Evolutionary conservation across 2,329 filamentous ascomycete species (phyloP).

Genomic region (Elsinoe fawcettii): DNA sequence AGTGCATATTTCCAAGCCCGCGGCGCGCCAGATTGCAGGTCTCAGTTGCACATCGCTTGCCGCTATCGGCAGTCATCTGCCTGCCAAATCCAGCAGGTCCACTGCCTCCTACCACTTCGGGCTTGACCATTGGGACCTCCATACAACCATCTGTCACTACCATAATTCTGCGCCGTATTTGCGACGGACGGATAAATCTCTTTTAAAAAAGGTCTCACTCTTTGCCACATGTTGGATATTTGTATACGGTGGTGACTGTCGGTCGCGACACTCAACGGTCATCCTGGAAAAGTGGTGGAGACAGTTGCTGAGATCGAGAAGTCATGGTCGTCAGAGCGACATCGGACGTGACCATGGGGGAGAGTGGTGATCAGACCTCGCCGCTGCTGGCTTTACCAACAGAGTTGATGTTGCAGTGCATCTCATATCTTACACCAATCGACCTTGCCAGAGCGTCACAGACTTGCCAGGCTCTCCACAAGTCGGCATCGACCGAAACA

Average conservation of each 20-base stretch:
- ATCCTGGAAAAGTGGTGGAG: not conserved
- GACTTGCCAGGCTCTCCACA: slow-evolving; percentile 54
- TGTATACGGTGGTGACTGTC: not conserved
- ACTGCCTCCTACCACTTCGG: slow-evolving; percentile 1
- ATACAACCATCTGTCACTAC: slow-evolving; percentile 1
- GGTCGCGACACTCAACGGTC: not conserved
- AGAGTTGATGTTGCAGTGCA: slow-evolving; percentile 67
- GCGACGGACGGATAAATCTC: not conserved
- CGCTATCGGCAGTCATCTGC: slow-evolving; percentile 9
- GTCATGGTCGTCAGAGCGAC: slow-evolving; percentile 2
- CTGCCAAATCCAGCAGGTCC: slow-evolving; percentile 4
- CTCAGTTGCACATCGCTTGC: not conserved
- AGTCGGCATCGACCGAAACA: slow-evolving; percentile 56
- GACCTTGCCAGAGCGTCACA: slow-evolving; percentile 55
- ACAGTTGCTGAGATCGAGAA: not conserved
- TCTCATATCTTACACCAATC: slow-evolving; percentile 55
- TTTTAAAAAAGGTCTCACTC: not conserved
- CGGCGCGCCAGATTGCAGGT: slow-evolving; percentile 1
- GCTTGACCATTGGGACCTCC: not conserved
- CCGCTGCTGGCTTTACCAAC: slow-evolving; percentile 49
- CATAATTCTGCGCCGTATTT: slow-evolving; percentile 5
- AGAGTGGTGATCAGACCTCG: not conserved
- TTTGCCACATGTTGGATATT: slow-evolving; percentile 9
- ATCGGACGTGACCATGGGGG: slow-evolving; percentile 9
- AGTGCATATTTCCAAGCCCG: slow-evolving; percentile 10